Conservation (phyloP, 768 basidiomycete genomes). For the Tricholoma matsutake region DNA sequence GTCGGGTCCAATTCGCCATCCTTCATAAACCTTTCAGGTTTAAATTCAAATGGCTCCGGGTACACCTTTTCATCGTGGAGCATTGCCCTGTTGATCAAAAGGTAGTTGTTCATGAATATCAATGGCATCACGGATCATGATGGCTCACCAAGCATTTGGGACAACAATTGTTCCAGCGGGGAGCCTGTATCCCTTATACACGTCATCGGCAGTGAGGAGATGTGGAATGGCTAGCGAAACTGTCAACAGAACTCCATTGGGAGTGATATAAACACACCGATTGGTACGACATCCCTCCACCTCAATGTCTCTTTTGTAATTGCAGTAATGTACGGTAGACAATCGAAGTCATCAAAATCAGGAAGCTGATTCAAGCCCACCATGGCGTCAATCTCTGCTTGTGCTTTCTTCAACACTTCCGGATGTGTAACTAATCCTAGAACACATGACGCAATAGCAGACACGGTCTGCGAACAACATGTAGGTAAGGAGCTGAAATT, state of each 20-base stretch:
- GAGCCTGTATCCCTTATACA: conserved; percentile 35
- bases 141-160: too few species aligned
- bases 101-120: not conserved
- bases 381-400: conserved; percentile 29
- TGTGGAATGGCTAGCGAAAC: too few species aligned
- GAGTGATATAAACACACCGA: conserved; percentile 23
- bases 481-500: too few species aligned
- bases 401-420: conserved; percentile 24
- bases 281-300: conserved; percentile 21
- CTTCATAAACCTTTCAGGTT: conserved; percentile 9
- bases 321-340: too few species aligned
- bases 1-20: conserved; percentile 6
- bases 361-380: conserved; percentile 16
- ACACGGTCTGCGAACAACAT: conserved; percentile 17
- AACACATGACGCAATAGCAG: conserved; percentile 12
- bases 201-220: conserved; percentile 20
- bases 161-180: conserved; percentile 27
- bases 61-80: conserved; percentile 12
- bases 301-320: conserved; percentile 31
- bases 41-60: conserved; percentile 16
- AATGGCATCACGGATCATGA: conserved; percentile 2
- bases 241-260: conserved; percentile 6
- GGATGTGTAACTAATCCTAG: conserved; percentile 19
- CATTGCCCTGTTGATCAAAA: conserved; percentile 9
- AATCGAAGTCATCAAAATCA: too few species aligned